Evolutionary conservation across 371 early-diverging fungal species (phyloP).

Genomic region (Mucor saturninus): DNA sequence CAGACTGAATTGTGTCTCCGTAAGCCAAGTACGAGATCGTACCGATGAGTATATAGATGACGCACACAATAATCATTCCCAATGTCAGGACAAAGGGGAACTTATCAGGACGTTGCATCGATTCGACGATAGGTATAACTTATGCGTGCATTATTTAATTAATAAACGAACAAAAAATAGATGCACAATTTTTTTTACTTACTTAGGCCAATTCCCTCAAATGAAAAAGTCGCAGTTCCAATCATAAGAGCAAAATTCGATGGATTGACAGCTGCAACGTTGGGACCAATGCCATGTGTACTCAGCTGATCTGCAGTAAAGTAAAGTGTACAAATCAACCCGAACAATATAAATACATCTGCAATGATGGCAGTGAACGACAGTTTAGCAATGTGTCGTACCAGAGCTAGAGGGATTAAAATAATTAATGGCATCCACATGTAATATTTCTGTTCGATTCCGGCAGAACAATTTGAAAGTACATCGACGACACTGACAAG

Average conservation of each 20-base stretch:
- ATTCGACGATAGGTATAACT: conserved; percentile 61
- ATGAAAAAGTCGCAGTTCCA: conserved; percentile 81
- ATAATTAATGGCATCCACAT: conserved; percentile 64
- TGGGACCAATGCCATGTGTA: conserved; percentile 42
- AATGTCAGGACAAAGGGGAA: conserved; percentile 65
- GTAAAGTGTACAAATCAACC: conserved; percentile 55
- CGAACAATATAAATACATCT: conserved; percentile 73
- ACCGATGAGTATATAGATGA: conserved; percentile 69
- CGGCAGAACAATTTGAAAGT: conserved; percentile 44
- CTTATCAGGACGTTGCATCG: conserved; percentile 61
- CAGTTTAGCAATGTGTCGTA: conserved; percentile 71
- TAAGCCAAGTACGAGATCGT: conserved; percentile 74
- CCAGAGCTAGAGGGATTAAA: conserved; percentile 69
- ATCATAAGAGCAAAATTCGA: conserved; percentile 72
- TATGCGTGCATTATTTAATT: too few relatives aligned
- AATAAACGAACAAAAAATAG: background rate
- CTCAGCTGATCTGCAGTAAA: conserved; percentile 39
- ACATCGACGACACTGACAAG: conserved; percentile 46
- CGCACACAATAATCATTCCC: conserved; percentile 62
- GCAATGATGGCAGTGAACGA: conserved; percentile 71
- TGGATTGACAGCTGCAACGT: conserved; percentile 60
- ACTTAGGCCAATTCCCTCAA: conserved; percentile 78
- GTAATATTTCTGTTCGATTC: conserved; percentile 47
- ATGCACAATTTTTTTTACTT: background rate
- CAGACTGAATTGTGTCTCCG: conserved; percentile 72